A percentile compares a stretch with the other conserved stretches of the same genome.
Evolutionary conservation across 169 alveolate genomes (phyloP).

Genomic region (Cryptosporidium bovis): DNA sequence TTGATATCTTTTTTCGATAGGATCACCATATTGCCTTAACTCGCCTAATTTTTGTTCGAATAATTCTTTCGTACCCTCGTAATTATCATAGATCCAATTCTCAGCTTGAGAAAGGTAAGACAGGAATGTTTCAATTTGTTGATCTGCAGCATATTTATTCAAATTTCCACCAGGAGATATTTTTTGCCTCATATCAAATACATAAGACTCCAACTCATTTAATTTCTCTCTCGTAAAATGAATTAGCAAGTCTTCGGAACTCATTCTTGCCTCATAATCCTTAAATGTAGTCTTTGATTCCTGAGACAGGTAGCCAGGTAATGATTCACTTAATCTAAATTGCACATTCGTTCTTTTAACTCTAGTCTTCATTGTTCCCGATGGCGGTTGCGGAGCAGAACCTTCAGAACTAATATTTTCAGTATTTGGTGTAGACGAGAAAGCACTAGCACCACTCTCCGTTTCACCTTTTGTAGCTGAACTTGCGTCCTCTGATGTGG

Average conservation of each 20-base stretch:
- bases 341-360: slow-evolving; percentile 58
- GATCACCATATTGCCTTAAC: slow-evolving; percentile 54
- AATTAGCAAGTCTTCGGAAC: slow-evolving; percentile 72
- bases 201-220: slow-evolving; percentile 78
- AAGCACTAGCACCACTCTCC: background rate
- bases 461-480: slow-evolving; percentile 45
- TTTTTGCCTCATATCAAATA: slow-evolving; percentile 74
- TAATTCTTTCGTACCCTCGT: slow-evolving; percentile 52
- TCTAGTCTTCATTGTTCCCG: slow-evolving; percentile 45
- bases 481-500: slow-evolving; percentile 25
- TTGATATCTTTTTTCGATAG: slow-evolving; percentile 60
- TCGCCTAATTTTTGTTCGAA: slow-evolving; percentile 62
- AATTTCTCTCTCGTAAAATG: slow-evolving; percentile 76
- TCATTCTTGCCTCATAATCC: slow-evolving; percentile 76
- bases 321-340: slow-evolving; percentile 25
- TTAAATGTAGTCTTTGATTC: slow-evolving; percentile 45
- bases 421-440: slow-evolving; percentile 6
- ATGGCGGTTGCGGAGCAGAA: slow-evolving; percentile 23
- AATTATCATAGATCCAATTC: slow-evolving; percentile 77
- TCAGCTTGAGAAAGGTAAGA: slow-evolving; percentile 69
- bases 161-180: slow-evolving; percentile 64
- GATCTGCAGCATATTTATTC: slow-evolving; percentile 45
- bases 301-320: slow-evolving; percentile 47
- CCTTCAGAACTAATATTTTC: slow-evolving; percentile 49
- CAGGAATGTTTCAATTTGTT: slow-evolving; percentile 31